These are phyloP conservation scores for Amanita pallidorosea DNA, from an alignment of 768 basidiomycete species.

Conservation along the genomic window DNA sequence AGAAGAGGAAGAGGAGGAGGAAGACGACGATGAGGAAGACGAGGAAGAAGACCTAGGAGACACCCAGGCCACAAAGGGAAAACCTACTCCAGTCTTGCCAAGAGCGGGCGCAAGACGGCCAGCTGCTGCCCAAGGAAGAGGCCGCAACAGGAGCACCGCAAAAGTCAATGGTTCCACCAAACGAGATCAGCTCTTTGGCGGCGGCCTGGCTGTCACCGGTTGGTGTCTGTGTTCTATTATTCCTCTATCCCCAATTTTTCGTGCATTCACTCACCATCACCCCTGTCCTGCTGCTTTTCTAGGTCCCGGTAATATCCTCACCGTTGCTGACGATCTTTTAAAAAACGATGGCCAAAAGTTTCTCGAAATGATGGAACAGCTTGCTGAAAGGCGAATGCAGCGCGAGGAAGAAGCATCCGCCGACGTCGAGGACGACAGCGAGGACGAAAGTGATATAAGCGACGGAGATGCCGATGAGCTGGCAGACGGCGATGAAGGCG, in stretches of 20 bases:
- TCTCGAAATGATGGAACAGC: constrained; percentile 99
- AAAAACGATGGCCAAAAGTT: constrained; percentile 99
- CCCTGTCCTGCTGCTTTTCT: constrained; percentile 10
- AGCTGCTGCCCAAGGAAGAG: constrained; percentile 18
- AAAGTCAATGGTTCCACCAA: constrained; percentile 5
- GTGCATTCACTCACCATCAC: constrained; percentile 9
- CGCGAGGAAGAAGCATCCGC: constrained; percentile 61
- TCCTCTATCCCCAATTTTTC: constrained; percentile 5
- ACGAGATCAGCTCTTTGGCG: constrained; percentile 34
- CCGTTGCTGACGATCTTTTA: constrained; percentile 95
- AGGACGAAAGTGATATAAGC: constrained; percentile 36
- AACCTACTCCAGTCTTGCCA: constrained; percentile 1
- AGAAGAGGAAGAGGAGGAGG: constrained; percentile 28
- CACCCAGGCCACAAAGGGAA: constrained; percentile 34
- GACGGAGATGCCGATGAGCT: constrained; percentile 54
- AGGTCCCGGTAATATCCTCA: constrained; percentile 91
- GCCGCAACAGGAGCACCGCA: constrained; percentile 17
- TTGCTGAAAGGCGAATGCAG: constrained; percentile 89
- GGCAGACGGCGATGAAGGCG: constrained; percentile 50
- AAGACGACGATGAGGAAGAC: constrained; percentile 30
- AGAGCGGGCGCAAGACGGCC: constrained; percentile 6
- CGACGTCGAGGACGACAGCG: constrained; percentile 36
- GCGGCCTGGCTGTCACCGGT: constrained; percentile 76
- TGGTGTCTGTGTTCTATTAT: constrained; percentile 18
- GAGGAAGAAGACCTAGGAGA: constrained; percentile 38